Evolutionary conservation across 2,329 filamentous ascomycete genomes (phyloP), one percentile per base, ranked within the genome.

Genomic region (Fusarium paranaense): DNA sequence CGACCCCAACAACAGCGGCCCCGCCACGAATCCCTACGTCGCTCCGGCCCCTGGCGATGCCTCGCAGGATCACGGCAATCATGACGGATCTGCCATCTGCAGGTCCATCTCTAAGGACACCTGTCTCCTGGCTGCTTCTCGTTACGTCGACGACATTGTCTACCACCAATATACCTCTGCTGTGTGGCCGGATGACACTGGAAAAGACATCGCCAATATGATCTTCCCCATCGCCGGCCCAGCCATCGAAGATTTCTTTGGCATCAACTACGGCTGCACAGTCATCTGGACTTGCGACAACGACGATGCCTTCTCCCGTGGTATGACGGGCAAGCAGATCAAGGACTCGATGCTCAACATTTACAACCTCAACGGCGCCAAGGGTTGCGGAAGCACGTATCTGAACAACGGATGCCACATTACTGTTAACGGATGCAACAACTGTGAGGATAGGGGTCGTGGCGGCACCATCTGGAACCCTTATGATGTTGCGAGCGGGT

Each of bases 301-400:
- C 7, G 66, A 69, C 5, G 66, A 61, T 16, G 42, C 56, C 32
- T 69, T 65, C 16, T 42, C 66, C 8, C 54, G 52, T 6, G 66
- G 66, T 16, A 69, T 69, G 66, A 69, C 66, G 14, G 66, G 66
- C 30, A 69, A 66, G 57, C 66, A 69, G 56, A 69, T 69, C 25
- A 69, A 69, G 32, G 57, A 69, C 22, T 56, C 54, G 13, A 66
- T 69, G 62, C 62, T 66, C 45, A 66, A 69, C 18, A 65, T 69
- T 4, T 69, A 65, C 57, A 65, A 66, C 30, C 56, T 65, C 13
- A 61, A 69, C 32, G 66, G 62, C 4, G 66, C 66, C 18, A 68
- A 69, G 62, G 62, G 62, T 2, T 66, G 66, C 8, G 66, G 66
- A 4, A 69, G 62, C 33, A 69, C 66, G 3, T 66, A 69, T 13